Percentiles rank a stretch among this genome's conserved stretches.
These are phyloP conservation scores for Apophysomyces sp. DNA, from an alignment of 371 early-diverging fungal species.

Conservation along the genomic window DNA sequence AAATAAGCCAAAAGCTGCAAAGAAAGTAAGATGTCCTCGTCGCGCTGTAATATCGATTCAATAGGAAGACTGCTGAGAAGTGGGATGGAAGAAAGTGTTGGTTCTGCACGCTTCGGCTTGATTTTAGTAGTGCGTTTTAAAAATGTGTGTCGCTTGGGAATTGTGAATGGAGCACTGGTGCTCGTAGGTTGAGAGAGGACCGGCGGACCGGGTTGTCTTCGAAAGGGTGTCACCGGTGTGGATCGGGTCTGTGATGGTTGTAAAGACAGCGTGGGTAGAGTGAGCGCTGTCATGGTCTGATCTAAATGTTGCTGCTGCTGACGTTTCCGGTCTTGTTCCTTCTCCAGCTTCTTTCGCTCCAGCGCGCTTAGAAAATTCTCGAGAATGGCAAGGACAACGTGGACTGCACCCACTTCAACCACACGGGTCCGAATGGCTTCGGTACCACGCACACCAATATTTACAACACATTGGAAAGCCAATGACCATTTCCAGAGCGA, in stretches of 20 bases:
- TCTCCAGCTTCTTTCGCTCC: conserved; percentile 60
- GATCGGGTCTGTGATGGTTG: conserved; percentile 26
- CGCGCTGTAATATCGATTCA: conserved; percentile 65
- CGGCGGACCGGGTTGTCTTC: conserved; percentile 10
- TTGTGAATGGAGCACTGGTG: conserved; percentile 1
- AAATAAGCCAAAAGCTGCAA: conserved; percentile 84
- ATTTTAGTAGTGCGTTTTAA: conserved; percentile 17
- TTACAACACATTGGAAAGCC: conserved; percentile 80
- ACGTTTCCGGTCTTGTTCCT: conserved; percentile 42
- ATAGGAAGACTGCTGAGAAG: conserved; percentile 21
- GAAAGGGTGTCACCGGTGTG: conserved; percentile 25
- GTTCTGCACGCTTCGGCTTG: conserved; percentile 12
- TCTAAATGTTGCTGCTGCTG: conserved; percentile 6
- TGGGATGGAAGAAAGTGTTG: conserved; percentile 18
- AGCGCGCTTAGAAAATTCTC: conserved; percentile 63
- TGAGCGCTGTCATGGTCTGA: conserved; percentile 9
- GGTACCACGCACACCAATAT: conserved; percentile 82
- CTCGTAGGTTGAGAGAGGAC: neutral
- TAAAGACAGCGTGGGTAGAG: conserved; percentile 16
- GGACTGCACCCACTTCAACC: conserved; percentile 81
- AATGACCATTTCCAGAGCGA: conserved; percentile 79
- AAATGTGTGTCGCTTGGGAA: conserved; percentile 24
- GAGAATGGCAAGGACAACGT: conserved; percentile 74
- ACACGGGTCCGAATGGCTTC: conserved; percentile 75
- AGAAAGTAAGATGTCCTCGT: conserved; percentile 78